phyloP scores from a whole-genome alignment of 2,329 filamentous ascomycete species.

The Coniella lustricola region DNA sequence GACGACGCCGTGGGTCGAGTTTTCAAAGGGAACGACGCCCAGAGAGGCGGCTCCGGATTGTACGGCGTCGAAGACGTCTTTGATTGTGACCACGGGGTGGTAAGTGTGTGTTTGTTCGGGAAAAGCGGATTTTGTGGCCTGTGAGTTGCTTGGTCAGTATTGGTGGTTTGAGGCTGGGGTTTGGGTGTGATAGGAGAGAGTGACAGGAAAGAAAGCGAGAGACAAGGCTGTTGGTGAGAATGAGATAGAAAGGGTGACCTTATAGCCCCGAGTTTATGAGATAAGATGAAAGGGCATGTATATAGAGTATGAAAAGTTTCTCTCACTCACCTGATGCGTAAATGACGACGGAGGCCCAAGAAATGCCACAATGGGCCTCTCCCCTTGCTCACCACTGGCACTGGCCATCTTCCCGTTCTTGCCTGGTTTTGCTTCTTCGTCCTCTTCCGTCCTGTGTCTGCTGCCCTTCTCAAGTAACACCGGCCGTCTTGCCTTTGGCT shows the following conservation, averaged over 20 bases:
- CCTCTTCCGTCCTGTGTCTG: too few species aligned
- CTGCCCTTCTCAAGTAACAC: too few species aligned
- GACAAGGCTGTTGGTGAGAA: too few species aligned
- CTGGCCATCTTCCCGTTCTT: neutral
- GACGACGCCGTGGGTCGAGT: constrained; percentile 90
- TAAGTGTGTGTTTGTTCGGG: constrained; percentile 40
- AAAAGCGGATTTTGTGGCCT: constrained; percentile 35
- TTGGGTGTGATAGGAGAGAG: too few species aligned
- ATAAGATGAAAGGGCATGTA: too few species aligned
- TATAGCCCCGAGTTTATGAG: too few species aligned
- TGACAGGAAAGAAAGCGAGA: too few species aligned
- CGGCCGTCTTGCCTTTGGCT: too few species aligned
- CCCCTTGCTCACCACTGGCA: neutral
- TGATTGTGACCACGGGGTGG: constrained; percentile 45
- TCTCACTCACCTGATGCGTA: constrained; percentile 22
- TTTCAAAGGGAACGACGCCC: constrained; percentile 91
- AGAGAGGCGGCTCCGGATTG: constrained; percentile 57
- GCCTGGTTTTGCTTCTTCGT: neutral
- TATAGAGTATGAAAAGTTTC: neutral
- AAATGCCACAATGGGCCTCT: constrained; percentile 20
- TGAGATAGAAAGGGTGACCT: too few species aligned
- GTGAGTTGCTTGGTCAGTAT: too few species aligned
- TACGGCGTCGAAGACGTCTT: constrained; percentile 72
- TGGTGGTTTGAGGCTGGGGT: too few species aligned
- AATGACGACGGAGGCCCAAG: constrained; percentile 23